Base-by-base conservation (phyloP, 1,284 basidiomycete genomes). In the Fistulinella cinereoalba region DNA sequence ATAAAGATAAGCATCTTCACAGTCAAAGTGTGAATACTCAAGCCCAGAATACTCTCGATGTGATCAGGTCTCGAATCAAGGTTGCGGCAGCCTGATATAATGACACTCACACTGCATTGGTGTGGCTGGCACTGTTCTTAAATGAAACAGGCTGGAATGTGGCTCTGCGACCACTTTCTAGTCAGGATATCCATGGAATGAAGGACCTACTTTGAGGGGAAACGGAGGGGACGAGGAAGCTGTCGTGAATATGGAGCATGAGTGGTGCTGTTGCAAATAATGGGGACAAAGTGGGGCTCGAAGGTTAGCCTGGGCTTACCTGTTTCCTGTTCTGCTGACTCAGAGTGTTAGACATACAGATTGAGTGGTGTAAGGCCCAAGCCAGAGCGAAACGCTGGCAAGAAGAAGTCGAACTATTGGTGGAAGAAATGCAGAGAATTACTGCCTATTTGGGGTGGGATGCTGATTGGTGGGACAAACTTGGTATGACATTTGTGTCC, bases 321-420 rank as follows among this genome's bases (percentile, higher is more conserved):
- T 31, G 10, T 8, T 31, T 15, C 8, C 10, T 31, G 29, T 15
- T 31, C 10, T 7, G 13, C 6, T 10, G 5, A 31, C 29, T 9
- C 12, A 12, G 16, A 18, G 18, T 21, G 33, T 23, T 23, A 48
- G 46, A 24, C 1, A 39, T 48, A 11, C 24, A 27, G 3, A 15
- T 48, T n/a, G 37, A 48, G 10, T 48, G 46, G 46, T 48, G 41
- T 13, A 40, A 36, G 16, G 9, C 37, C 1, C 31, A 16, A 1
- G 37, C 46, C 1, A 25, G 21, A 11, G 41, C 37, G 3, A 0
- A 40, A 11, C 4, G 19, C 6, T 39, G 37, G 31, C 3, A 19
- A 18, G 31, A 43, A 29, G 37, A 38, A n/a, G 33, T 34, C 9
- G 21, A 40, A 6, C 9, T 43, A 6, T 9, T 43, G 8, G 12